A percentile compares a stretch with the other conserved stretches of the same genome.
These are phyloP conservation scores for Microascus cirrosus DNA, from an alignment of 2,329 filamentous ascomycete species.

Conservation along the genomic window DNA sequence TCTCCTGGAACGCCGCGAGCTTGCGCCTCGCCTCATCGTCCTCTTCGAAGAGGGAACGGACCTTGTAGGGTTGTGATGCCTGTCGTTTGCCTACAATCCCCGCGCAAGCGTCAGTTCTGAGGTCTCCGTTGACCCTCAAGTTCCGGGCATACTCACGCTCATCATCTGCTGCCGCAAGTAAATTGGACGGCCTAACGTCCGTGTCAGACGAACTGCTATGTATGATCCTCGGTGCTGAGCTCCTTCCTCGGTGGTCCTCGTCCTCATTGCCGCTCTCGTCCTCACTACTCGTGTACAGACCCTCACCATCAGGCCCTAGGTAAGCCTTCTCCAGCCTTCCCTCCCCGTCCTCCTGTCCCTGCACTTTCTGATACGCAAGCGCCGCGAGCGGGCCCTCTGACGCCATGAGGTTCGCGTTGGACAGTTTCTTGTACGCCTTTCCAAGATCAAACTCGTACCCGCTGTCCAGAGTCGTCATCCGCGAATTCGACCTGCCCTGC, in stretches of 20 bases:
- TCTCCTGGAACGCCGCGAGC: conserved; percentile 75
- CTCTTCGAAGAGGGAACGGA: conserved; percentile 54
- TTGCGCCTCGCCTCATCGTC: conserved; percentile 41
- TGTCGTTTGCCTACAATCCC: conserved; percentile 4
- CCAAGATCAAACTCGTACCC: conserved; percentile 55
- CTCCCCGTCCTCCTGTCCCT: conserved; percentile 25
- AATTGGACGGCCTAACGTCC: conserved; percentile 32
- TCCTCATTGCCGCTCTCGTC: conserved; percentile 54
- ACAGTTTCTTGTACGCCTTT: conserved; percentile 59
- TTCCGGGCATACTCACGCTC: conserved; percentile 49
- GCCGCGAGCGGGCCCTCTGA: conserved; percentile 52
- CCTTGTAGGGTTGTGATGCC: conserved; percentile 29
- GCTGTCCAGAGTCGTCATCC: conserved; percentile 42
- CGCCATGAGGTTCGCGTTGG: conserved; percentile 56
- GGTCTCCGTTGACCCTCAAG: neutral
- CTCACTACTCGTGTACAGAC: conserved; percentile 48
- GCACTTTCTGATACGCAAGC: conserved; percentile 44
- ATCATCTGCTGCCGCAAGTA: conserved; percentile 66
- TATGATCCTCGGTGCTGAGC: conserved; percentile 21
- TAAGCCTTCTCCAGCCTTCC: conserved; percentile 60
- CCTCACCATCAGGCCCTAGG: conserved; percentile 52
- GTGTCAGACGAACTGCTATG: conserved; percentile 20
- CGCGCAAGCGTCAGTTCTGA: conserved; percentile 12
- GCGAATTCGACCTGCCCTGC: conserved; percentile 19
- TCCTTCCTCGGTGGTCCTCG: conserved; percentile 52